phyloP scores from a whole-genome alignment of 164 flowering plant genomes.

The Kingdonia uniflora region DNA sequence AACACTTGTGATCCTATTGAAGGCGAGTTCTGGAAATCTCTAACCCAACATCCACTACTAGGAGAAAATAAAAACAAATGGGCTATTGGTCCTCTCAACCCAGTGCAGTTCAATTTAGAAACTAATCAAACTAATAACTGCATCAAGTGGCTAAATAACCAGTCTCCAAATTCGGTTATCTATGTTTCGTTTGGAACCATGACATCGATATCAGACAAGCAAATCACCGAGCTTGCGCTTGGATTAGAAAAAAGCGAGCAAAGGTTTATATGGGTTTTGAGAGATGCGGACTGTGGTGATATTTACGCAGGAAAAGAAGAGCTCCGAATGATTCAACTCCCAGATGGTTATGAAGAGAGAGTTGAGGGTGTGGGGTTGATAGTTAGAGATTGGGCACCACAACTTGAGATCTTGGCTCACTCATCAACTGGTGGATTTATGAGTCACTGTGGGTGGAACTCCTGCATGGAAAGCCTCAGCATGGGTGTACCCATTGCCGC shows the following conservation, averaged over 20 bases:
- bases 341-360: slow-evolving; percentile 6
- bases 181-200: slow-evolving; percentile 1
- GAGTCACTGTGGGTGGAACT: slow-evolving; percentile 61
- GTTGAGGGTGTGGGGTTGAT: background rate
- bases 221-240: background rate
- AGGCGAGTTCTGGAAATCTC: too few relatives aligned
- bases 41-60: too few relatives aligned
- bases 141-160: background rate
- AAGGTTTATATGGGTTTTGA: background rate
- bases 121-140: background rate
- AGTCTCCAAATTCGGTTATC: background rate
- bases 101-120: too few relatives aligned
- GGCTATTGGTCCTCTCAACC: too few relatives aligned
- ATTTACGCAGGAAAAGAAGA: background rate
- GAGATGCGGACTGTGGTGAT: background rate
- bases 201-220: background rate
- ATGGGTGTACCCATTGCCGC: slow-evolving; percentile 52
- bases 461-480: slow-evolving; percentile 44
- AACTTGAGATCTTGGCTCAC: too few relatives aligned
- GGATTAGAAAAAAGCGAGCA: slow-evolving; percentile 3
- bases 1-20: background rate
- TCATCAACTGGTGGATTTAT: slow-evolving; percentile 15
- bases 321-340: background rate
- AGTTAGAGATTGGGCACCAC: slow-evolving; percentile 19
- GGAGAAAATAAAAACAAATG: too few relatives aligned